These are phyloP conservation scores for Penicillium sp. DNA, from an alignment of 2,329 filamentous ascomycete genomes.

Conservation along the genomic window DNA sequence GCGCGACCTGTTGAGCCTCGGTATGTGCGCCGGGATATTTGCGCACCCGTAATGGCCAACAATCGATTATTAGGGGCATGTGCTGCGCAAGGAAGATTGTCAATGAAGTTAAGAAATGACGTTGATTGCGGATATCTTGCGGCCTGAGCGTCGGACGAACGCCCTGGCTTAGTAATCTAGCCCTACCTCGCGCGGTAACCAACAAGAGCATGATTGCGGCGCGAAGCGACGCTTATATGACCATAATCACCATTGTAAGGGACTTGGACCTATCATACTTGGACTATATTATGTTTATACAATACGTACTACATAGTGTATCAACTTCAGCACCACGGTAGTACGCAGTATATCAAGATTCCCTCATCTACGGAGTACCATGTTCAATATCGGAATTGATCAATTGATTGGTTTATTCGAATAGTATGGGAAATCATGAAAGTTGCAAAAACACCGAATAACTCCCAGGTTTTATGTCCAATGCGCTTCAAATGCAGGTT, in stretches of 20 bases:
- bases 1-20: background rate
- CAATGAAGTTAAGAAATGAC: background rate
- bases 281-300: background rate
- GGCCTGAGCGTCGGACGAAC: no score
- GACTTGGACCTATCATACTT: no score
- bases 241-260: no score
- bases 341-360: background rate
- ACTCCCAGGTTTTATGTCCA: constrained; percentile 5
- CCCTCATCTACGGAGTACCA: no score
- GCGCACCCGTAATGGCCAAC: background rate
- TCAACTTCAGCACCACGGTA: no score
- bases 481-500: constrained; percentile 12
- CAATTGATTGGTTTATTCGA: constrained; percentile 3
- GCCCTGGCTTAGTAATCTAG: constrained; percentile 2
- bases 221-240: no score
- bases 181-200: no score
- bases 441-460: constrained; percentile 1
- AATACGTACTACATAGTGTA: background rate
- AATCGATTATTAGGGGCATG: background rate
- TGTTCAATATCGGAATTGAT: background rate
- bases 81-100: no score
- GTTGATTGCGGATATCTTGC: background rate
- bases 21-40: background rate
- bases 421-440: background rate
- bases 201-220: no score